Base-by-base conservation (phyloP, 208 protist species). In the Leishmania braziliensis region DNA sequence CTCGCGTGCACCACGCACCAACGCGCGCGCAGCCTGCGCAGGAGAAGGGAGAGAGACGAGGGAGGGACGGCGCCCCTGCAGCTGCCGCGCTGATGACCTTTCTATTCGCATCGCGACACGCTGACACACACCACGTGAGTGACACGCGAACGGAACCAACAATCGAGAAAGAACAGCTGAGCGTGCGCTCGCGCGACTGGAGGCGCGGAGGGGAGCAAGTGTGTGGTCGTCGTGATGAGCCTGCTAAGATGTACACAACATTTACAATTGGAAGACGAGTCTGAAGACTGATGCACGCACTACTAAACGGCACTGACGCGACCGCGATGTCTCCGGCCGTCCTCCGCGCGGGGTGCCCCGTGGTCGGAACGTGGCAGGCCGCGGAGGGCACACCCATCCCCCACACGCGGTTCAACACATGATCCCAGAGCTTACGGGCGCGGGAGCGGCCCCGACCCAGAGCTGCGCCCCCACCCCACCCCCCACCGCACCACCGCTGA, bases 151-250 rank as follows among this genome's bases (percentile, higher is more conserved):
- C 53, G 88, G 51, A 97, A 93, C 82, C 86, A 60, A 76, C 96
- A 66, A 78, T 96, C 68, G 94, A 98, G 85, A 89, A 80, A 50
- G 85, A 89, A 43, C 72, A 97, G 46, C 91, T 92, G 74, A 77
- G 83, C 58, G 83, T 48, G 79, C 60, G 79, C 60, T 46, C 12
- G 56, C 5, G 70, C n/a, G 54, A 18, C 10, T 9, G 1, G 68
- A 5, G 6, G 78, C 58, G 71, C 29, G 43, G 65, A 48, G 14
- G 53, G 23, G 36, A n/a, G 70, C n/a, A 53, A 29, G 56, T 46
- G 69, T 5, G 77, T 65, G 74, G 72, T 75, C 72, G 72, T 73
- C 53, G 74, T 79, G 80, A 83, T 79, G 80, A 79, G 75, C 65
- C 65, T 83, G 73, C 74, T 83, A 53, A 62, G 79, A 82, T 82